These are phyloP conservation scores for Tuber indicum DNA, from an alignment of 495 filamentous ascomycete species.

Conservation along the genomic window DNA sequence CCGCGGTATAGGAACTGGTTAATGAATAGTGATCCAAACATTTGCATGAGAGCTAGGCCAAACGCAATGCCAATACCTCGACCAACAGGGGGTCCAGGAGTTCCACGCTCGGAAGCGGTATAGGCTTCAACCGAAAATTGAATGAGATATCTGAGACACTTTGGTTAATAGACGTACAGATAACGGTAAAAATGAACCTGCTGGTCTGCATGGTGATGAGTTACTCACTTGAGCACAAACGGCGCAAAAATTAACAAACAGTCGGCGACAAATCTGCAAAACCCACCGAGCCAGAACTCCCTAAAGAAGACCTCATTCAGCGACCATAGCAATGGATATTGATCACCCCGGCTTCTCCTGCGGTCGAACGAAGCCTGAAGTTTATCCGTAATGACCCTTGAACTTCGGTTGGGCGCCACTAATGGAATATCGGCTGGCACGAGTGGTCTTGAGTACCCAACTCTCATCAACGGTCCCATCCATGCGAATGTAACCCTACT, in stretches of 20 bases:
- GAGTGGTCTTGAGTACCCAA: slow-evolving; percentile 75
- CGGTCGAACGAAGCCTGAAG: slow-evolving; percentile 61
- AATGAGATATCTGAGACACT: slow-evolving; percentile 67
- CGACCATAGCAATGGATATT: slow-evolving; percentile 69
- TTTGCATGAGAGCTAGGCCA: slow-evolving; percentile 70
- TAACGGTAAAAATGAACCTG: slow-evolving; percentile 51
- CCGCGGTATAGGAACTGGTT: slow-evolving; percentile 79
- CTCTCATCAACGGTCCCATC: slow-evolving; percentile 63
- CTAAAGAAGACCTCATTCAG: slow-evolving; percentile 79
- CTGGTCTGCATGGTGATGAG: background rate
- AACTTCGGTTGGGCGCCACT: slow-evolving; percentile 73
- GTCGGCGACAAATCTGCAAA: slow-evolving; percentile 61
- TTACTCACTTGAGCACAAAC: slow-evolving; percentile 43
- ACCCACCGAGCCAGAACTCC: slow-evolving; percentile 77
- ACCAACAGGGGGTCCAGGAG: slow-evolving; percentile 56
- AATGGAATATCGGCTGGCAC: slow-evolving; percentile 80
- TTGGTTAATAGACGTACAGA: slow-evolving; percentile 67
- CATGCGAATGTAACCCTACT: slow-evolving; percentile 59
- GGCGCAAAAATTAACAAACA: slow-evolving; percentile 57
- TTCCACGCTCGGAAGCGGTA: slow-evolving; percentile 46
- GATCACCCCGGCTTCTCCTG: slow-evolving; percentile 59
- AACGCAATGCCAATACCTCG: slow-evolving; percentile 66
- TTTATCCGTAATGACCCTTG: slow-evolving; percentile 58
- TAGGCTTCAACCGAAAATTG: slow-evolving; percentile 75
- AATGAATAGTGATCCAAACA: slow-evolving; percentile 61